Conservation (phyloP, 1,284 basidiomycete species). For the Apiotrichum mycotoxinovorans region DNA sequence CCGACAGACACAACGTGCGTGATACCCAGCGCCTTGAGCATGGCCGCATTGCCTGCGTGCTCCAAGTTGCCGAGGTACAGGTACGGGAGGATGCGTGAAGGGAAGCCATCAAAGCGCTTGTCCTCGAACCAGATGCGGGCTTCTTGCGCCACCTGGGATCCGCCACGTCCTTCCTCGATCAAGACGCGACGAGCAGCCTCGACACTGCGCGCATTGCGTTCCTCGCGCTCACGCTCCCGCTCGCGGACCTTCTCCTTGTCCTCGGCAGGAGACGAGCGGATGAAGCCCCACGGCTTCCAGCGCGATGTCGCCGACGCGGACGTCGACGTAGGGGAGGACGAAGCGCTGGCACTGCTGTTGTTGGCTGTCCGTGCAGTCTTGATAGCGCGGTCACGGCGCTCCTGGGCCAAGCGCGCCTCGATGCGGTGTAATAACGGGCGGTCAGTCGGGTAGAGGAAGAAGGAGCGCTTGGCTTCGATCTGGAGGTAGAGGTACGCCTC, state of each 20-base stretch:
- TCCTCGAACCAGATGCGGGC: conserved; percentile 85
- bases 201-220: conserved; percentile 5
- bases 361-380: conserved; percentile 22
- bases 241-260: conserved; percentile 5
- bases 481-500: conserved; percentile 76
- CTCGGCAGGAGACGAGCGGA: conserved; percentile 6
- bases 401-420: conserved; percentile 58
- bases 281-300: conserved; percentile 37
- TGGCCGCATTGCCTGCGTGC: conserved; percentile 89
- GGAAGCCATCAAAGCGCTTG: conserved; percentile 89
- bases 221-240: conserved; percentile 1
- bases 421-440: conserved; percentile 70
- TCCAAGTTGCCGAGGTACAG: conserved; percentile 95
- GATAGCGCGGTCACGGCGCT: conserved; percentile 34
- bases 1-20: conserved; percentile 97
- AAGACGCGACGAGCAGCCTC: conserved; percentile 31
- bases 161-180: conserved; percentile 28
- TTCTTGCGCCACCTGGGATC: conserved; percentile 24
- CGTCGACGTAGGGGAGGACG: conserved; percentile 6
- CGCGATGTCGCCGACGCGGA: conserved; percentile 17
- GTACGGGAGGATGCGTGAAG: conserved; percentile 87
- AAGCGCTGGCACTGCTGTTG: background rate
- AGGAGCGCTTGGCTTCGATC: conserved; percentile 60
- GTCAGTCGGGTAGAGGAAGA: conserved; percentile 88
- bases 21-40: conserved; percentile 93